Percentiles rank a stretch among this genome's conserved stretches.
These are phyloP conservation scores for Onygenales sp. DNA, from an alignment of 2,329 filamentous ascomycete species.

Conservation along the genomic window DNA sequence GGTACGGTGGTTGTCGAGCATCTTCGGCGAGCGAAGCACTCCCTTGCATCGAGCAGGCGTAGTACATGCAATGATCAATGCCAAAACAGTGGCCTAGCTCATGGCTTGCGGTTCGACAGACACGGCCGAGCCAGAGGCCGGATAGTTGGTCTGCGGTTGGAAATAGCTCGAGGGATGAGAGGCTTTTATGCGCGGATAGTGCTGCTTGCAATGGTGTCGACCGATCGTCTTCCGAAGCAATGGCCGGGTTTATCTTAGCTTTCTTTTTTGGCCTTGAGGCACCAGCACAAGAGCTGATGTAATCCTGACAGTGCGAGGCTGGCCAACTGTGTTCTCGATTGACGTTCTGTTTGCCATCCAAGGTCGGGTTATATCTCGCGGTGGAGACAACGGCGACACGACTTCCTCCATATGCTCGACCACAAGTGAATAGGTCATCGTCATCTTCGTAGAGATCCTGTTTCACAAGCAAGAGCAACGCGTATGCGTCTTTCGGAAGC, in stretches of 20 bases:
- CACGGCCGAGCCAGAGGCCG: conserved; percentile 48
- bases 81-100: conserved; percentile 61
- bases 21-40: conserved; percentile 22
- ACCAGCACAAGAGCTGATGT: conserved; percentile 33
- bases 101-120: conserved; percentile 52
- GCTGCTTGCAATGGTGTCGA: conserved; percentile 11
- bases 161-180: conserved; percentile 1
- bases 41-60: conserved; percentile 26
- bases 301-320: conserved; percentile 49
- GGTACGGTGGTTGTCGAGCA: conserved; percentile 23
- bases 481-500: conserved; percentile 50
- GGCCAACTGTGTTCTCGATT: conserved; percentile 54
- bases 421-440: conserved; percentile 58
- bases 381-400: conserved; percentile 53
- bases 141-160: conserved; percentile 17
- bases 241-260: background rate
- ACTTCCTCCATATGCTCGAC: conserved; percentile 55
- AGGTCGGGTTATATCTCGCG: conserved; percentile 50
- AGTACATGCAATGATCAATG: conserved; percentile 51
- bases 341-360: conserved; percentile 34
- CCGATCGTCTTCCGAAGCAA: background rate
- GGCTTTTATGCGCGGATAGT: conserved; percentile 7
- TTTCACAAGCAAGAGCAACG: conserved; percentile 47
- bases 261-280: background rate
- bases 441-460: conserved; percentile 59